phyloP scores from a whole-genome alignment of 2,329 filamentous ascomycete genomes.

The Ustilaginoidea virens region DNA sequence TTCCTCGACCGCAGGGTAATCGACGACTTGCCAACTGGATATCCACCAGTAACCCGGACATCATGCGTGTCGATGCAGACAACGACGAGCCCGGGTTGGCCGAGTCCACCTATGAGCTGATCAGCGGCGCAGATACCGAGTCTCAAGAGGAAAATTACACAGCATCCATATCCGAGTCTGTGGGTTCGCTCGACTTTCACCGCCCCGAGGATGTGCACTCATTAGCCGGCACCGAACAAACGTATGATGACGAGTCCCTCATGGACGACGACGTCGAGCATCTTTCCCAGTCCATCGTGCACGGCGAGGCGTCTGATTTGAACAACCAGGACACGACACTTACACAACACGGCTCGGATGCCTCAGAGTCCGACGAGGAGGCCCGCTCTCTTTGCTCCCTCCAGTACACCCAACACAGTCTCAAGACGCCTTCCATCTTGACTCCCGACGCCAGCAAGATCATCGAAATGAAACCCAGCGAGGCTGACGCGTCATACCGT shows the following conservation, averaged over 20 bases:
- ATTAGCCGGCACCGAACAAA: conserved; percentile 31
- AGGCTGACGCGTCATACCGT: conserved; percentile 3
- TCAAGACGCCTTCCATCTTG: conserved; percentile 26
- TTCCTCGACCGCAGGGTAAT: conserved; percentile 40
- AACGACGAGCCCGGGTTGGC: conserved; percentile 35
- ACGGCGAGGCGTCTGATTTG: conserved; percentile 4
- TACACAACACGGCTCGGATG: conserved; percentile 1
- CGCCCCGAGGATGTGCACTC: conserved; percentile 37
- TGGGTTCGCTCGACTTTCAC: conserved; percentile 32
- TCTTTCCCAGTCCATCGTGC: conserved; percentile 5
- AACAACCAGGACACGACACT: conserved; percentile 2
- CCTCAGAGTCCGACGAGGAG: conserved; percentile 21
- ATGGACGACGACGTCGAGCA: conserved; percentile 16
- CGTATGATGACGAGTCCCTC: conserved; percentile 26
- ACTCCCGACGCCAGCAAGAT: conserved; percentile 19
- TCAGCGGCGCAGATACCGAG: conserved; percentile 36
- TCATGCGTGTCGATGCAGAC: conserved; percentile 31
- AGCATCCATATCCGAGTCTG: conserved; percentile 33
- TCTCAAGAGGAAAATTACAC: conserved; percentile 32
- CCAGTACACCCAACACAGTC: conserved; percentile 32
- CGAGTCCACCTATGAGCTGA: conserved; percentile 42
- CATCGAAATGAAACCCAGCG: conserved; percentile 7
- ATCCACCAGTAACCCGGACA: conserved; percentile 39
- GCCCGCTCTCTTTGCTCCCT: conserved; percentile 25
- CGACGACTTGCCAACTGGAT: conserved; percentile 43